Percentiles rank a stretch among this genome's conserved stretches.
Evolutionary conservation across 768 basidiomycete genomes (phyloP).

Genomic region (Russula foetens): DNA sequence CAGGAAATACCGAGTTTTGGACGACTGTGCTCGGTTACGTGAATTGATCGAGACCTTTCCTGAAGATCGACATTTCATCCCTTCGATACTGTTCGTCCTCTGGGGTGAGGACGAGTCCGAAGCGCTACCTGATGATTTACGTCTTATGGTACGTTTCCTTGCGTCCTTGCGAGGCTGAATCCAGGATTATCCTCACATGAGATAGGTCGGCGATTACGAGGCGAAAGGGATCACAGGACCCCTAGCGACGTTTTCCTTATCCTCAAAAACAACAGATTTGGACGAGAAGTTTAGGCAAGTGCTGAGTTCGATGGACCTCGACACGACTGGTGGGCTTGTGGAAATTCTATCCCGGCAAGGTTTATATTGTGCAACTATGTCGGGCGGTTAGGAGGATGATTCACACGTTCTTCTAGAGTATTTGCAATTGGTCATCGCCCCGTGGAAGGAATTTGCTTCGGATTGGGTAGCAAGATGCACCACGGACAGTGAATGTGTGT

Average conservation of each 20-base stretch:
- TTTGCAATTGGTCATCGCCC: conserved; percentile 2
- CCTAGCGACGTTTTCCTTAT: conserved; percentile 41
- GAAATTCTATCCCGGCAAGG: conserved; percentile 39
- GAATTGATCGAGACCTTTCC: conserved; percentile 52
- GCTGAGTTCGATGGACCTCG: conserved; percentile 38
- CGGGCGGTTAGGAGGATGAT: neutral
- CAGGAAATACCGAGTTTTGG: conserved; percentile 64
- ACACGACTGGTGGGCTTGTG: conserved; percentile 51
- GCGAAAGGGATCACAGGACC: conserved; percentile 34
- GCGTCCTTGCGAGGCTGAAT: neutral
- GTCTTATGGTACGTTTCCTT: conserved; percentile 44
- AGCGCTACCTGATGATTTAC: conserved; percentile 39
- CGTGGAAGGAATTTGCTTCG: conserved; percentile 13
- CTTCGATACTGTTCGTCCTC: conserved; percentile 50
- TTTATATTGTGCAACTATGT: conserved; percentile 21
- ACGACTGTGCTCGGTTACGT: conserved; percentile 64
- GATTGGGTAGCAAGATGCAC: conserved; percentile 21
- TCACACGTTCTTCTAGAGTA: neutral
- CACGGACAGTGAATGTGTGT: conserved; percentile 41
- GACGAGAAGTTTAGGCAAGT: conserved; percentile 46
- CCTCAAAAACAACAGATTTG: conserved; percentile 44
- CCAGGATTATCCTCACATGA: neutral
- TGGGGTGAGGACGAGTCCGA: conserved; percentile 46
- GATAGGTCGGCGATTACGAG: conserved; percentile 43
- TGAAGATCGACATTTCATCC: conserved; percentile 47